These are phyloP conservation scores for Rhododendron simsii DNA, from an alignment of 148 eudicot genomes.

Conservation along the genomic window DNA sequence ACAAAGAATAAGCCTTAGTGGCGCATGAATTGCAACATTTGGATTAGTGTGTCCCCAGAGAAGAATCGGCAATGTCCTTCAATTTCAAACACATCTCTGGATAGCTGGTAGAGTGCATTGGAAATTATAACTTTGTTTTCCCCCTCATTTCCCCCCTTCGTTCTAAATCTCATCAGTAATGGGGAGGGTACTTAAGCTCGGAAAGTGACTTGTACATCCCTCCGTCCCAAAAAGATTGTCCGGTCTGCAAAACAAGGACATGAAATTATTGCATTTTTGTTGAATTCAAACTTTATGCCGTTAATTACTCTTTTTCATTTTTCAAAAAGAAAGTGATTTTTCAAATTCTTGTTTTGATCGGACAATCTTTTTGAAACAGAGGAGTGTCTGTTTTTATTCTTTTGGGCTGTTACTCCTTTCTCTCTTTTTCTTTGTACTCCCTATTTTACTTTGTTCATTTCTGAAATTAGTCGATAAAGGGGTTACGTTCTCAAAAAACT, in stretches of 20 bases:
- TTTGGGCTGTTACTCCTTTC: background rate
- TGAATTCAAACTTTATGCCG: too few species aligned
- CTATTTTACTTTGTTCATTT: background rate
- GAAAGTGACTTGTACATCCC: too few species aligned
- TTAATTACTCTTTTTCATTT: too few species aligned
- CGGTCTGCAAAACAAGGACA: too few species aligned
- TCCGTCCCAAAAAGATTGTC: too few species aligned
- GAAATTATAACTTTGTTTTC: background rate
- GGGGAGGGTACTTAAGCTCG: too few species aligned
- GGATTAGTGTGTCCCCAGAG: background rate
- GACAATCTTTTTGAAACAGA: too few species aligned
- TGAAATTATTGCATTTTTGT: too few species aligned
- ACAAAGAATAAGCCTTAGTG: background rate
- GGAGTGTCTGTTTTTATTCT: background rate
- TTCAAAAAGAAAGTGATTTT: too few species aligned
- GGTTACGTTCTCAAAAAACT: background rate
- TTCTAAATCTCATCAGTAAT: background rate
- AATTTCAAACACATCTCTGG: background rate
- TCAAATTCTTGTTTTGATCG: too few species aligned
- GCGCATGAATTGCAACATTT: background rate
- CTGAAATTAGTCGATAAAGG: background rate
- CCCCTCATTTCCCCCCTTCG: background rate
- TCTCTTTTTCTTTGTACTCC: background rate
- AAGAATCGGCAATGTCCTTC: background rate
- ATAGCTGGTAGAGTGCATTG: background rate